Evolutionary conservation across 208 protist species (phyloP).

Genomic region (Trypanosoma congolense): DNA sequence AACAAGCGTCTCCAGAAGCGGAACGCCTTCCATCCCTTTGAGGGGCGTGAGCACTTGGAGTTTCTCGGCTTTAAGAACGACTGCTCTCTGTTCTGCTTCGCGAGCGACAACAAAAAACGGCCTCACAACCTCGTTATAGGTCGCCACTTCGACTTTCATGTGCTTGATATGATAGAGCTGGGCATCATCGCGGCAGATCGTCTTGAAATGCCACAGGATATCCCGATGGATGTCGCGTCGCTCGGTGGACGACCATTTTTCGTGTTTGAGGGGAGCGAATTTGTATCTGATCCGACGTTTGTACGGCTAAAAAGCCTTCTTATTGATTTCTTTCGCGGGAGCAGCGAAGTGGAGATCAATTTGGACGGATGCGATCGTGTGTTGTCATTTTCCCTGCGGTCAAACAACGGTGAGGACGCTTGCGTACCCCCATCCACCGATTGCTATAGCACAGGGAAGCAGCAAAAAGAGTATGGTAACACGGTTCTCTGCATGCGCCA

Average conservation of each 20-base stretch:
- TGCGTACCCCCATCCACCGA: conserved; percentile 67
- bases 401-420: conserved; percentile 65
- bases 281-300: conserved; percentile 61
- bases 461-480: conserved; percentile 23
- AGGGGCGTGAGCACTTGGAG: conserved; percentile 78
- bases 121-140: conserved; percentile 86
- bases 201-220: conserved; percentile 51
- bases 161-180: conserved; percentile 88
- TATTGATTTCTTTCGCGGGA: conserved; percentile 82
- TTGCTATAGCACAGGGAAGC: conserved; percentile 56
- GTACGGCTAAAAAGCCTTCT: conserved; percentile 78
- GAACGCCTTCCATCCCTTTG: conserved; percentile 84
- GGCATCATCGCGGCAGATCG: conserved; percentile 75
- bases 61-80: conserved; percentile 91
- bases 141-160: conserved; percentile 85
- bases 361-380: conserved; percentile 80
- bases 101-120: conserved; percentile 83
- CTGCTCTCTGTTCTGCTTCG: conserved; percentile 87
- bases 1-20: conserved; percentile 78
- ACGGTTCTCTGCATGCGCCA: conserved; percentile 76
- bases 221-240: conserved; percentile 51
- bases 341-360: conserved; percentile 53
- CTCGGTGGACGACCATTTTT: conserved; percentile 81
- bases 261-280: conserved; percentile 84
- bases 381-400: conserved; percentile 72